These are phyloP conservation scores for Paramecium bursaria DNA, from an alignment of 73 alveolate genomes.

Conservation along the genomic window DNA sequence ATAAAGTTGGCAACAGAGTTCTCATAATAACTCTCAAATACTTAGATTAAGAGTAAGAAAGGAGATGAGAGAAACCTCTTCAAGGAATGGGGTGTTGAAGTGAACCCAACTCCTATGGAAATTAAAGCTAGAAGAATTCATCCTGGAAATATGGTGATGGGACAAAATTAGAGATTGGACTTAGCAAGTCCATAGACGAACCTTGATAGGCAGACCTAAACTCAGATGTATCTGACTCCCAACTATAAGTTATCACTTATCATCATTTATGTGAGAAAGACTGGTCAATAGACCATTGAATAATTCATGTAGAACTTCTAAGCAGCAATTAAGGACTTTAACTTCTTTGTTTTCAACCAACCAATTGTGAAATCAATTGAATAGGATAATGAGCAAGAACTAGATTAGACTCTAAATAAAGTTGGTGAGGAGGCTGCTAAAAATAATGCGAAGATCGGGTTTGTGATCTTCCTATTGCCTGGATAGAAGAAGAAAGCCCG, in stretches of 20 bases:
- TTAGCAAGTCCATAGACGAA: slow-evolving; percentile 73
- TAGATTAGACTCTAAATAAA: neutral
- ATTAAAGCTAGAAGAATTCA: slow-evolving; percentile 65
- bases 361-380: slow-evolving; percentile 8
- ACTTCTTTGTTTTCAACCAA: slow-evolving; percentile 23
- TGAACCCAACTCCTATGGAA: slow-evolving; percentile 68
- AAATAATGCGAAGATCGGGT: slow-evolving; percentile 35
- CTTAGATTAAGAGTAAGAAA: slow-evolving; percentile 73
- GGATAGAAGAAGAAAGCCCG: slow-evolving; percentile 49
- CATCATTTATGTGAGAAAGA: neutral
- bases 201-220: slow-evolving; percentile 87
- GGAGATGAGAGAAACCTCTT: slow-evolving; percentile 72
- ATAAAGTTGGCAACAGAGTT: slow-evolving; percentile 86
- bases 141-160: slow-evolving; percentile 81
- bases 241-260: neutral
- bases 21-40: slow-evolving; percentile 9
- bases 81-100: slow-evolving; percentile 84
- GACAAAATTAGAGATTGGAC: slow-evolving; percentile 58
- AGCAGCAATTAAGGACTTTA: slow-evolving; percentile 51
- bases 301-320: slow-evolving; percentile 39
- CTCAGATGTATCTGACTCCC: slow-evolving; percentile 78
- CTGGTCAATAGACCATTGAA: slow-evolving; percentile 41
- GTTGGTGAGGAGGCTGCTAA: slow-evolving; percentile 3
- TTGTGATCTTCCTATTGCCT: slow-evolving; percentile 33
- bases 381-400: slow-evolving; percentile 34